Evolutionary conservation across 2,329 filamentous ascomycete species (phyloP).

Genomic region (Phialophora verrucosa): DNA sequence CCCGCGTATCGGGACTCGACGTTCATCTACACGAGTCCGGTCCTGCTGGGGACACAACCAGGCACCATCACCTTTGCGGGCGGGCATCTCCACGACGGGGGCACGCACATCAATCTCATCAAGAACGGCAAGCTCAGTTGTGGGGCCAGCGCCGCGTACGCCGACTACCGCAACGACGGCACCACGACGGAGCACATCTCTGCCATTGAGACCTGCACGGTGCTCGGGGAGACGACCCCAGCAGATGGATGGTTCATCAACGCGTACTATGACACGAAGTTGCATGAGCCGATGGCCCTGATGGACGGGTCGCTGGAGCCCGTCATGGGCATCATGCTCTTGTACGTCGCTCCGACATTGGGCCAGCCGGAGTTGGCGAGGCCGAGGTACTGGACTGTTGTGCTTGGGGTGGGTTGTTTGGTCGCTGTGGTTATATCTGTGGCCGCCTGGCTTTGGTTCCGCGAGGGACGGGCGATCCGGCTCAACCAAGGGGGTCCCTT

Average conservation of each 20-base stretch:
- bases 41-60: background rate
- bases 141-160: constrained; percentile 14
- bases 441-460: constrained; percentile 12
- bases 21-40: constrained; percentile 22
- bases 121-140: constrained; percentile 24
- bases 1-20: constrained; percentile 17
- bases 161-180: background rate
- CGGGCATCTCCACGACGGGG: constrained; percentile 30
- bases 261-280: constrained; percentile 25
- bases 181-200: constrained; percentile 22
- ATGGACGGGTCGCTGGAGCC: constrained; percentile 28
- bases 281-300: constrained; percentile 24
- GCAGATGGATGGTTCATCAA: constrained; percentile 20
- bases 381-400: constrained; percentile 8
- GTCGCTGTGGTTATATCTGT: background rate
- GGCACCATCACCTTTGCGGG: constrained; percentile 21
- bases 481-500: background rate
- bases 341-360: constrained; percentile 15
- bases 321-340: constrained; percentile 29
- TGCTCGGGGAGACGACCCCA: background rate
- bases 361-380: background rate
- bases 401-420: constrained; percentile 5
- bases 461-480: background rate
- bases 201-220: constrained; percentile 17
- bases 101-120: constrained; percentile 23